Evolutionary conservation across 2,329 filamentous ascomycete species (phyloP), one percentile per base, ranked within the genome.

Genomic region (Clarireedia monteithiana): DNA sequence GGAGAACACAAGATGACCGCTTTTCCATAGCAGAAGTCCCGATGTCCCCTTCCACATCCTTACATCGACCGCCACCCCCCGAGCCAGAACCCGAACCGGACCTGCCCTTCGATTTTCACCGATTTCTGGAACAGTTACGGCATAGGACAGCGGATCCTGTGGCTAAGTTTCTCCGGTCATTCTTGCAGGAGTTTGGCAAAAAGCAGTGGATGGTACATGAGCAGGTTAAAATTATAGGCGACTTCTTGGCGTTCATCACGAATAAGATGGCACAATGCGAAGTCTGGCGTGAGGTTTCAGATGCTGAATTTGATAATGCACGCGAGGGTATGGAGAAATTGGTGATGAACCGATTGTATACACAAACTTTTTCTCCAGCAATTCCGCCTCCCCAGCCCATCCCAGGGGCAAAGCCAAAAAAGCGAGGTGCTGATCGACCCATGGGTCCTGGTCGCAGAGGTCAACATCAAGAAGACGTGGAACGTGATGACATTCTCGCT

Each of bases 171-270:
- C 78, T 99, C 47, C 89, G 95, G 62, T 97, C 94, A 0, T 99
- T 99, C 66, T 75, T 99, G 30, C 84, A 84, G 49, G 95, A 99
- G 70, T 99, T 99, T 72, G 89, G 85, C 38, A 99, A 97, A 75
- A 89, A 91, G 64, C 94, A 97, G 72, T 99, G 94, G 94, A 95
- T 96, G 89, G 94, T 96, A 6, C 94, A 99, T 69, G 94, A 99
- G 73, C 94, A 99, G 71, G 94, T 97, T 69, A 99, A 99, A 74
- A 97, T 99, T 60, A 96, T 99, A 59, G 84, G 89, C 62, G 95
- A 99, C 70, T 99, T 99, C 64, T 76, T 99, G 48, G 85, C 91
- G 46, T 99, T 99, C 67, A 99, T 99, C 61, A 88, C 89, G 53
- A 96, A 96, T 73, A 97, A 97, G 75, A 99, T 99, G 95, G 90